Evolutionary conservation across 768 basidiomycete species (phyloP).

Genomic region (Hebeloma cylindrosporum): DNA sequence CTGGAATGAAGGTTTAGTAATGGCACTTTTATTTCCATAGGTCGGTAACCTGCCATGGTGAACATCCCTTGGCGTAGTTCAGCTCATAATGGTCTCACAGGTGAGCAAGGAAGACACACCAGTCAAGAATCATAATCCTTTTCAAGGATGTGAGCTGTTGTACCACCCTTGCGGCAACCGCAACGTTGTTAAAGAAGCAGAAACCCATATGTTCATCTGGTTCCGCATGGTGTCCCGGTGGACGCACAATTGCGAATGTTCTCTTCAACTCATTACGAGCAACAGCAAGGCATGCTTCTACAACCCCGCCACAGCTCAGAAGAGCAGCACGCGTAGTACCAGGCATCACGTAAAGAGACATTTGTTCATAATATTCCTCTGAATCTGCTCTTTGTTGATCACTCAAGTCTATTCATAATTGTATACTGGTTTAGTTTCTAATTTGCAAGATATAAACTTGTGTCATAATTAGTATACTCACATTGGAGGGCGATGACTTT

Average conservation of each 20-base stretch:
- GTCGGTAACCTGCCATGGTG: constrained; percentile 70
- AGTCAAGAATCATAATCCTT: constrained; percentile 90
- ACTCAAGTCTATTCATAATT: constrained; percentile 56
- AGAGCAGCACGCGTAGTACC: constrained; percentile 83
- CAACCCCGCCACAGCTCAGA: constrained; percentile 91
- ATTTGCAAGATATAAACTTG: constrained; percentile 7
- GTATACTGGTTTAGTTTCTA: constrained; percentile 15
- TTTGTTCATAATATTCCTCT: constrained; percentile 80
- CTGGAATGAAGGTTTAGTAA: constrained; percentile 42
- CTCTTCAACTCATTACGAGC: constrained; percentile 79
- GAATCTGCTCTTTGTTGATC: constrained; percentile 75
- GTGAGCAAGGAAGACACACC: constrained; percentile 52
- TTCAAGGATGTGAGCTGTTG: constrained; percentile 69
- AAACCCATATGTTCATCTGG: constrained; percentile 99
- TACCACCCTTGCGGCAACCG: constrained; percentile 85
- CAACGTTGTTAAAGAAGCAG: constrained; percentile 99
- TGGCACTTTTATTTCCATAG: background rate
- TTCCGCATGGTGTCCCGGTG: constrained; percentile 98
- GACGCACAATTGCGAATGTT: constrained; percentile 92
- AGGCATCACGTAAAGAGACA: constrained; percentile 90
- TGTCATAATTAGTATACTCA: constrained; percentile 41
- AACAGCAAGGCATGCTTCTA: constrained; percentile 86
- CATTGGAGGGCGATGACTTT: constrained; percentile 82
- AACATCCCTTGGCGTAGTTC: constrained; percentile 68
- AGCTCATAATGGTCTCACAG: constrained; percentile 2